Percentiles rank a stretch among this genome's conserved stretches.
Evolutionary conservation across 257 asterid genomes (phyloP).

Genomic region (Forsythia viridissima): DNA sequence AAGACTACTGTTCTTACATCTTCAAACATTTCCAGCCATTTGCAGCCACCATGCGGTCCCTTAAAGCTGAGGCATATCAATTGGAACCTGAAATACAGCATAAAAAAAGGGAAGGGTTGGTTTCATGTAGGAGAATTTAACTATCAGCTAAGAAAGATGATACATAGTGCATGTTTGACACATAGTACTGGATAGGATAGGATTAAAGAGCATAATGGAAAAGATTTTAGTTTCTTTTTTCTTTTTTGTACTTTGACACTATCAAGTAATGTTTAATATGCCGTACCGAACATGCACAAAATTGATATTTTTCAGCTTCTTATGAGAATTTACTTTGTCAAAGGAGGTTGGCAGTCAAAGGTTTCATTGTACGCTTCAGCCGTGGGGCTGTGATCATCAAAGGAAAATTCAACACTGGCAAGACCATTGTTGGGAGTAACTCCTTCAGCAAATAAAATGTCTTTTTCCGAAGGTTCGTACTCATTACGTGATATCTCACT

Average conservation of each 20-base stretch:
- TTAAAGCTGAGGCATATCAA: slow-evolving; percentile 50
- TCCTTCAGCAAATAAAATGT: slow-evolving; percentile 63
- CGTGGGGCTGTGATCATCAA: slow-evolving; percentile 41
- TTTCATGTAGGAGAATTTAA: background rate
- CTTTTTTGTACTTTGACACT: background rate
- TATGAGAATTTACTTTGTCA: slow-evolving; percentile 39
- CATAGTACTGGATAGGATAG: background rate
- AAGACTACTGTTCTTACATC: slow-evolving; percentile 42
- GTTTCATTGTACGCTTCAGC: slow-evolving; percentile 35
- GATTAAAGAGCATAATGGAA: background rate
- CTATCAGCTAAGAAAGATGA: background rate
- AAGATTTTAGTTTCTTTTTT: background rate
- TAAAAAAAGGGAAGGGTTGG: background rate
- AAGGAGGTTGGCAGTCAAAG: slow-evolving; percentile 32
- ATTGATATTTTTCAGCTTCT: background rate
- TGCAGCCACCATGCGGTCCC: slow-evolving; percentile 40
- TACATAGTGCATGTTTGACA: background rate
- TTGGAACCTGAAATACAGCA: slow-evolving; percentile 50
- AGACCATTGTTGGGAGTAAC: slow-evolving; percentile 55
- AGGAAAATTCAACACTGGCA: slow-evolving; percentile 52
- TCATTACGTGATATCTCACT: slow-evolving; percentile 59
- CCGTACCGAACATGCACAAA: background rate
- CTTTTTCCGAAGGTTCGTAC: slow-evolving; percentile 60
- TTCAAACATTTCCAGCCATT: slow-evolving; percentile 68
- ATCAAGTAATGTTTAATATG: background rate